These are phyloP conservation scores for Mariannaea elegans DNA, from an alignment of 2,329 filamentous ascomycete species.

Conservation along the genomic window DNA sequence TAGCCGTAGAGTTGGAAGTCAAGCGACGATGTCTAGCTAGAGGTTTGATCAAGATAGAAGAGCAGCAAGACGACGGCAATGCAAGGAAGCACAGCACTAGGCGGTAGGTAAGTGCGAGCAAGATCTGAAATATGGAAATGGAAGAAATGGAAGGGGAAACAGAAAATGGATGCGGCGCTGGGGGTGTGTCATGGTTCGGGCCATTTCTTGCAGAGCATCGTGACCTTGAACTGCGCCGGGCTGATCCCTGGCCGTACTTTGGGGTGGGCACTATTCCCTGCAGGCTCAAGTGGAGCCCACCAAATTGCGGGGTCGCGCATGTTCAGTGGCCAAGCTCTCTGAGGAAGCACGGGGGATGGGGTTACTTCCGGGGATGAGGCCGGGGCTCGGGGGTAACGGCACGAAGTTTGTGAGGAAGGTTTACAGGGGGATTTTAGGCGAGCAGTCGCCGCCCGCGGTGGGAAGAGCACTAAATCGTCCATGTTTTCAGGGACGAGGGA, in stretches of 20 bases:
- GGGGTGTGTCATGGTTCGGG: slow-evolving; percentile 43
- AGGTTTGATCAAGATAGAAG: slow-evolving; percentile 8
- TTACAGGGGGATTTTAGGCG: slow-evolving; percentile 9
- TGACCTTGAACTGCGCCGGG: slow-evolving; percentile 35
- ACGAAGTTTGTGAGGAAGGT: slow-evolving; percentile 1
- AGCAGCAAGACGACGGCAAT: slow-evolving; percentile 16
- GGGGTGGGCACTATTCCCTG: slow-evolving; percentile 29
- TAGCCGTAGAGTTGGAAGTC: slow-evolving; percentile 7
- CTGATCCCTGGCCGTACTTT: slow-evolving; percentile 32
- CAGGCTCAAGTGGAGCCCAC: slow-evolving; percentile 28
- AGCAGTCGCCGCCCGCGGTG: slow-evolving; percentile 2
- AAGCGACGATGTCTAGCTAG: not conserved
- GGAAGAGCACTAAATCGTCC: not conserved
- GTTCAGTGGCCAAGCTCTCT: slow-evolving; percentile 14
- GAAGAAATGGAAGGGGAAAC: slow-evolving; percentile 29
- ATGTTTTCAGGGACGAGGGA: too few species aligned
- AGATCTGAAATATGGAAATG: slow-evolving; percentile 22
- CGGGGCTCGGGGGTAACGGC: slow-evolving; percentile 11
- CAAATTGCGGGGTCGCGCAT: slow-evolving; percentile 40
- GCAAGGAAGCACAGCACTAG: not conserved
- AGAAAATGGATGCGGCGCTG: slow-evolving; percentile 36
- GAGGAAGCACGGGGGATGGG: slow-evolving; percentile 14
- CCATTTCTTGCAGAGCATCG: slow-evolving; percentile 40
- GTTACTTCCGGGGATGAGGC: slow-evolving; percentile 20
- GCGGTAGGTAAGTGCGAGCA: not conserved